Evolutionary conservation across 768 basidiomycete species (phyloP).

Genomic region (Trametes punicea): DNA sequence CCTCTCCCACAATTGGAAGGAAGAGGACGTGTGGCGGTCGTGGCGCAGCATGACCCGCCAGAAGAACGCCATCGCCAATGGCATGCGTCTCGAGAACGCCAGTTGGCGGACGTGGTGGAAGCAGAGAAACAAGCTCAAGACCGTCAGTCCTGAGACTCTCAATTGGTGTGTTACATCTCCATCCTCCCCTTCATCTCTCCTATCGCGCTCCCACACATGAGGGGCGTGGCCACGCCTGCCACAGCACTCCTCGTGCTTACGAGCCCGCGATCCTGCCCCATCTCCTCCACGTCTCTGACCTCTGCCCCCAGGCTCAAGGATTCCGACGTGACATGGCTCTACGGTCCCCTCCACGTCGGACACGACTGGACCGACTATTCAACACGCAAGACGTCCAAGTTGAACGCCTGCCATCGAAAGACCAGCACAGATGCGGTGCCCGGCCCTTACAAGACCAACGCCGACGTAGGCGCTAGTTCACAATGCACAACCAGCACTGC

Average conservation of each 20-base stretch:
- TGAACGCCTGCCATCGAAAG: slow-evolving; percentile 27
- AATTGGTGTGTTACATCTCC: slow-evolving; percentile 71
- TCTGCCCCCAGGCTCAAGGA: slow-evolving; percentile 82
- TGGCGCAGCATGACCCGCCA: slow-evolving; percentile 98
- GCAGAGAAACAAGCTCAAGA: slow-evolving; percentile 93
- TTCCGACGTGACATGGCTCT: slow-evolving; percentile 98
- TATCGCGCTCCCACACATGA: slow-evolving; percentile 18
- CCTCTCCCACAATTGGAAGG: slow-evolving; percentile 94
- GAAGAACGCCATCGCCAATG: slow-evolving; percentile 98
- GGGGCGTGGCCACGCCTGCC: slow-evolving; percentile 1
- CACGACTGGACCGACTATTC: slow-evolving; percentile 75
- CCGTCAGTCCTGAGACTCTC: slow-evolving; percentile 92
- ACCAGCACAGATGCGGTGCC: slow-evolving; percentile 43
- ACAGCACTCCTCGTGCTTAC: slow-evolving; percentile 17
- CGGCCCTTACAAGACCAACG: slow-evolving; percentile 11
- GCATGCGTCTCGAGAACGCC: slow-evolving; percentile 92
- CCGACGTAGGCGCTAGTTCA: not conserved
- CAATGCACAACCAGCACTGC: slow-evolving; percentile 9
- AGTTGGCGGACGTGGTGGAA: slow-evolving; percentile 99
- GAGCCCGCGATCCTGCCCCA: slow-evolving; percentile 11
- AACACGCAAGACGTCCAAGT: slow-evolving; percentile 40
- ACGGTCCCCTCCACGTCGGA: slow-evolving; percentile 95
- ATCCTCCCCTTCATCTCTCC: slow-evolving; percentile 16
- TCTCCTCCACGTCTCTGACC: slow-evolving; percentile 18
- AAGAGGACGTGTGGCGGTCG: slow-evolving; percentile 98